phyloP scores from a whole-genome alignment of 768 basidiomycete genomes.

The Boletus pseudo-olivaceus region DNA sequence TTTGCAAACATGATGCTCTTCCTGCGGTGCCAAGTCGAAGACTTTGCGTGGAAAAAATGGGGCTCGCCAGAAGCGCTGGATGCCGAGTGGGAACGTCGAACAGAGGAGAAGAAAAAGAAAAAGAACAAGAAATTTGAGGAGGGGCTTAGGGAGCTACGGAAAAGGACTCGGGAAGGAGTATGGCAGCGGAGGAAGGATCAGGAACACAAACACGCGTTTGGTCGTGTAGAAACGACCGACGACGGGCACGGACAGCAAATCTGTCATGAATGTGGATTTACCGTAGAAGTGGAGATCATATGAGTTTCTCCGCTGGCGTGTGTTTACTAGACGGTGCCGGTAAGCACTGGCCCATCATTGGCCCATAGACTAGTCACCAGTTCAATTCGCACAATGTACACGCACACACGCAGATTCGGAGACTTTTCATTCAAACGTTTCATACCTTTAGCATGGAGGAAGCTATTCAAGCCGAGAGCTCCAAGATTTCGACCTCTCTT shows the following conservation, averaged over 20 bases:
- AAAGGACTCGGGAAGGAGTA: conserved; percentile 81
- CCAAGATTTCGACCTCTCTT: conserved; percentile 67
- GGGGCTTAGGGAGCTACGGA: conserved; percentile 77
- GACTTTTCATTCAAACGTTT: not conserved
- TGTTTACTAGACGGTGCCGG: not conserved
- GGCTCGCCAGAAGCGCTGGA: conserved; percentile 90
- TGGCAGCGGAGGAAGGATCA: conserved; percentile 86
- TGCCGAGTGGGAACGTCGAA: conserved; percentile 76
- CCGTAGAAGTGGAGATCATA: conserved; percentile 83
- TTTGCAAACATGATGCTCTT: conserved; percentile 99
- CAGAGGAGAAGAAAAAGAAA: conserved; percentile 80
- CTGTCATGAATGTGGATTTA: conserved; percentile 89
- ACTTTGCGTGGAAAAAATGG: conserved; percentile 98
- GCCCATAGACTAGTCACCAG: not conserved
- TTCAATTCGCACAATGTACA: not conserved
- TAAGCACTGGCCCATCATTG: no score
- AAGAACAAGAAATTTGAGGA: conserved; percentile 96
- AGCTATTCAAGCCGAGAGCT: conserved; percentile 55
- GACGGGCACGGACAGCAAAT: conserved; percentile 65
- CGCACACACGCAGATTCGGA: no score
- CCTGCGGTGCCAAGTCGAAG: conserved; percentile 89
- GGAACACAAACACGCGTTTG: conserved; percentile 86
- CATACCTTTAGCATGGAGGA: conserved; percentile 29
- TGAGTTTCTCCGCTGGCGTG: conserved; percentile 28
- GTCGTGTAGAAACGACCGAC: conserved; percentile 48